These are phyloP conservation scores for Ceratobasidium sp. DNA, from an alignment of 1,284 basidiomycete species.

Conservation along the genomic window DNA sequence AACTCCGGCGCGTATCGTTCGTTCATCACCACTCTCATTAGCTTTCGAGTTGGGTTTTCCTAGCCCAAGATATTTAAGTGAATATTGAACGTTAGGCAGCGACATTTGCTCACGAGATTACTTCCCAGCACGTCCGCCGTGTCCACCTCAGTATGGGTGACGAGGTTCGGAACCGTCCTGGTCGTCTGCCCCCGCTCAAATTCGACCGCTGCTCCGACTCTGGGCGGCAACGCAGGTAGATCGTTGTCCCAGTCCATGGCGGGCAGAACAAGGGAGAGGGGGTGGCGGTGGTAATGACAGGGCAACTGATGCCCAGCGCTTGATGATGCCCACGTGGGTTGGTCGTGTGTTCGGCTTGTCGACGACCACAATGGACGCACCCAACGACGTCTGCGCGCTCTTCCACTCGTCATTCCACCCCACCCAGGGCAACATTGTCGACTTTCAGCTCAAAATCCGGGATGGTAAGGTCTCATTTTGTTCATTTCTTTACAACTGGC, in stretches of 20 bases:
- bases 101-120: constrained; percentile 10
- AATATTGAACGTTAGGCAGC: background rate
- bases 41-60: constrained; percentile 52
- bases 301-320: constrained; percentile 3
- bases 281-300: background rate
- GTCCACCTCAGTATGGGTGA: constrained; percentile 1
- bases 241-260: constrained; percentile 27
- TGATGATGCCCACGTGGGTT: constrained; percentile 36
- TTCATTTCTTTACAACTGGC: constrained; percentile 14
- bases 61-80: background rate
- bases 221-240: constrained; percentile 20
- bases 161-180: background rate
- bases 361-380: constrained; percentile 43
- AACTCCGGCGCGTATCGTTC: constrained; percentile 87
- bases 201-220: constrained; percentile 30
- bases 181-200: background rate
- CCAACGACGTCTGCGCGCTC: constrained; percentile 65
- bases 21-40: constrained; percentile 86
- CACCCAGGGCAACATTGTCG: constrained; percentile 77
- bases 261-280: background rate
- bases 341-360: constrained; percentile 17
- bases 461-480: constrained; percentile 62
- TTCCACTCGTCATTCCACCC: constrained; percentile 86
- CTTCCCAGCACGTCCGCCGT: constrained; percentile 28
- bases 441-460: constrained; percentile 75